Evolutionary conservation across 352 stramenopile species (phyloP), one percentile per base, ranked within the genome.

Genomic region (Pythium scleroteichum): DNA sequence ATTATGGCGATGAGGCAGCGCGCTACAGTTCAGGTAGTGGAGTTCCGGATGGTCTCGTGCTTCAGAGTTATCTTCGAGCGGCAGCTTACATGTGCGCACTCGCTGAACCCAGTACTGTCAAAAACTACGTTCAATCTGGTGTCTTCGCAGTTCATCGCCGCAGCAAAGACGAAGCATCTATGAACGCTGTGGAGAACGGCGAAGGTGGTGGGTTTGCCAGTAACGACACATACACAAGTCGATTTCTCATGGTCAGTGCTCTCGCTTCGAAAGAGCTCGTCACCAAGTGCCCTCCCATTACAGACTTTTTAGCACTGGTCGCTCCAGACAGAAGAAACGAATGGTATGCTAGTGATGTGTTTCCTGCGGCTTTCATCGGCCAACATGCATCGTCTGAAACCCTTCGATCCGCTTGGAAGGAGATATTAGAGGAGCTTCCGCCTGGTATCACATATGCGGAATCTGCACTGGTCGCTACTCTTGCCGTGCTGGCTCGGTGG

Each of bases 1-100:
- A 77, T 24, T 89, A 92, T 53, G 79, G 78, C 3, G 79, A 89
- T 41, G 76, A 87, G 53, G 74, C 78, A 40, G 82, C 72, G 57
- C 71, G 77, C 44, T 88, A 87, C 45, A 70, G 75, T 19, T 51
- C 41, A 0, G 53, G 46, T 2, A 51, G 46, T 14, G 73, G 69
- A 7, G 56, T 94, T 10, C 44, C 58, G 1, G 85, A 94, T 51
- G 77, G 75, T 16, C 57, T 94, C 19, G 79, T 88, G 5, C 61
- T 94, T 29, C 80, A 88, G 53, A 84, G 75, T 52, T 92, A 94
- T 46, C 84, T 80, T 24, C 79, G 82, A 39, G 82, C 85, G 13
- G 85, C 82, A 23, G 81, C 82, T n/a, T 91, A 87, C 46, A 58
- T 94, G 48, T 86, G 75, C 44, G 73, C 80, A 22, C 69, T 92